Evolutionary conservation across 2,329 filamentous ascomycete species (phyloP), one percentile per base, ranked within the genome.

Genomic region (Ophiostoma angusticollis): DNA sequence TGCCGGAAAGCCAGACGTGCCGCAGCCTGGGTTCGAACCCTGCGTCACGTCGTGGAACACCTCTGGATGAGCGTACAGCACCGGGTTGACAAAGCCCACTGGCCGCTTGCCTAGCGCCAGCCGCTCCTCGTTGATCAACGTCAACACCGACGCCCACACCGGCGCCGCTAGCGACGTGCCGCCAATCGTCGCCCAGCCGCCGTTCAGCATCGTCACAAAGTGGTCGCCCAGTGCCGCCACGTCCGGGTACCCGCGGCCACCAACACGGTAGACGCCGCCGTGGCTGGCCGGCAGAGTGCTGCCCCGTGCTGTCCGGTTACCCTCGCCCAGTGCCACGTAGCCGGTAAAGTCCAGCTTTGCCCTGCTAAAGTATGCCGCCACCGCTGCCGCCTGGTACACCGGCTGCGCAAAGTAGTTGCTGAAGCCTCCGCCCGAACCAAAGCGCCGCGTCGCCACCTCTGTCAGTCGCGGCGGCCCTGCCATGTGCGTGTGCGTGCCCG

Each of bases 121-220:
- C 24, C 72, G 59, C 1, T 68, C 72, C 48, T 80, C 75, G 47
- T 81, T 81, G 40, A 81, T 57, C 4, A 81, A 63, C 1, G 70
- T 62, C 29, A 82, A 59, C 34, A 81, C 61, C 6, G 64, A 69
- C 1, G 72, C 68, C 18, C 73, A 71, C 1, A 72, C 58, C 0
- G 79, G 79, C 1, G 70, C 57, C 0, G 75, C 67, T 23, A 73
- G 69, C 18, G 63, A 68, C 4, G 67, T 72, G 9, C 72, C 72
- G n/a, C 62, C 64, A 18, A 53, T 45, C 13, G 45, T 45, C 16
- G 47, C 47, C 47, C 50, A 70, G 50, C 6, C 49, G 44, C 47
- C 54, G 36, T 50, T 48, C 13, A 50, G 41, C 4, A 50, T 46
- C 2, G 55, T 47, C 6, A 54, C 41, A 31, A 52, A 50, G 14